Evolutionary conservation across 2,329 filamentous ascomycete genomes (phyloP).

Genomic region (Grosmannia huntii): DNA sequence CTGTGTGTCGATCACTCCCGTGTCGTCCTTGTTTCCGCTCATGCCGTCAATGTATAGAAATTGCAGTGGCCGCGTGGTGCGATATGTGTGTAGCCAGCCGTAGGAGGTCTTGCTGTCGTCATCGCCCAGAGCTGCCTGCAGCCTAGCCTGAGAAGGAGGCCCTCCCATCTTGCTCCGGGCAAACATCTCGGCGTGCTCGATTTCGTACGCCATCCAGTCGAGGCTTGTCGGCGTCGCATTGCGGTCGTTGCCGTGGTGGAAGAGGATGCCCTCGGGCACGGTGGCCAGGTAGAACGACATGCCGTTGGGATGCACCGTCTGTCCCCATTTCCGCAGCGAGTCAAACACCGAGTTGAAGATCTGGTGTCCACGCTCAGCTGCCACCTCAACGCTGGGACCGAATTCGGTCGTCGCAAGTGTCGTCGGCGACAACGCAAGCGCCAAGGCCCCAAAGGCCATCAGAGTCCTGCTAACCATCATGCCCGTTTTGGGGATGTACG

Average conservation of each 20-base stretch:
- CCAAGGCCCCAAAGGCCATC: neutral
- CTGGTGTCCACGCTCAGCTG: slow-evolving; percentile 19
- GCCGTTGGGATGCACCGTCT: slow-evolving; percentile 60
- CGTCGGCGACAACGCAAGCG: neutral
- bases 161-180: slow-evolving; percentile 22
- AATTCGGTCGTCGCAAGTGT: neutral
- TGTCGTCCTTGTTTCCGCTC: slow-evolving; percentile 25
- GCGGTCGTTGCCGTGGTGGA: slow-evolving; percentile 51
- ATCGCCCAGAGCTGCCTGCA: neutral
- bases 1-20: slow-evolving; percentile 57
- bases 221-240: slow-evolving; percentile 32
- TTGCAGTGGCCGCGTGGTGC: slow-evolving; percentile 41
- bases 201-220: slow-evolving; percentile 67
- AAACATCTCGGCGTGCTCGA: slow-evolving; percentile 59
- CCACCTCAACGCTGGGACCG: neutral
- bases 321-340: slow-evolving; percentile 52
- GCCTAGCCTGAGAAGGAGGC: too few species aligned
- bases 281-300: slow-evolving; percentile 57
- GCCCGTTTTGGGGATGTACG: neutral
- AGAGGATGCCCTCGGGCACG: slow-evolving; percentile 48
- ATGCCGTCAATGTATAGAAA: slow-evolving; percentile 53
- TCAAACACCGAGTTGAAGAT: slow-evolving; percentile 41
- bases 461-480: neutral
- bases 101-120: slow-evolving; percentile 4
- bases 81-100: slow-evolving; percentile 57